Base-by-base conservation (phyloP, 1,139 yeast genomes). In the Geotrichum reessii region DNA sequence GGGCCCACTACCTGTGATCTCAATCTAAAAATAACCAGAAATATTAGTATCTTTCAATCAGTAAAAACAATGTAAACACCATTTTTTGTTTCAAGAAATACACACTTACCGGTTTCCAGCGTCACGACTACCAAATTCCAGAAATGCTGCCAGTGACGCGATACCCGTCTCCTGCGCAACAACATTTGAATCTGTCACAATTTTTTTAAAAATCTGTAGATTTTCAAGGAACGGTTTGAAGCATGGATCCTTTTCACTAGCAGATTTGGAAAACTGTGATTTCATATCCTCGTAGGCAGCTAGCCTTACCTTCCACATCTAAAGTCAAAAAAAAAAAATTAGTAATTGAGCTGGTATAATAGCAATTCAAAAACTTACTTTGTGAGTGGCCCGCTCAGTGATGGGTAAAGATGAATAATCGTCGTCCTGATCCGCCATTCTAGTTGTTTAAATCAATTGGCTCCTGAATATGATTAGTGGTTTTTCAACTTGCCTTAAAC, bases 101-200 rank as follows among this genome's bases (percentile, higher is more conserved):
- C 9, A 8, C 17, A 49, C 58, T 40, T 50, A 55, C 58, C 56
- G 59, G 57, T 65, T 59, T 59, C 72, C 79, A 63, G 70, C 75
- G 55, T 64, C 67, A 7, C 80, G 67, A 0, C 86, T 88, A 1
- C 89, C 91, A 66, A 72, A 81, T 66, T 82, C 81, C 58, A 88
- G 74, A 65, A 82, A 81, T n/a, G 81, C 78, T 14, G 73, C 73
- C 27, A 88, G 71, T 5, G 87, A 78, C 12, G 75, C 72, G 46
- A 90, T 76, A 12, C 91, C 98, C 0, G 87, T 75, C 69, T 93
- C 98, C 66, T 91, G 96, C 0, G 99, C 97, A 24, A 88, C 95
- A 17, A 91, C 97, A 70, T 93, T 93, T 49, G 86, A 72, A 70
- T 93, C 99, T 7, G 81, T 78, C 11, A 87, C 83, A 46, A 85